A percentile compares a stretch with the other conserved stretches of the same genome.
Conservation (phyloP, 495 filamentous ascomycete genomes). For the Daldinia loculata region DNA sequence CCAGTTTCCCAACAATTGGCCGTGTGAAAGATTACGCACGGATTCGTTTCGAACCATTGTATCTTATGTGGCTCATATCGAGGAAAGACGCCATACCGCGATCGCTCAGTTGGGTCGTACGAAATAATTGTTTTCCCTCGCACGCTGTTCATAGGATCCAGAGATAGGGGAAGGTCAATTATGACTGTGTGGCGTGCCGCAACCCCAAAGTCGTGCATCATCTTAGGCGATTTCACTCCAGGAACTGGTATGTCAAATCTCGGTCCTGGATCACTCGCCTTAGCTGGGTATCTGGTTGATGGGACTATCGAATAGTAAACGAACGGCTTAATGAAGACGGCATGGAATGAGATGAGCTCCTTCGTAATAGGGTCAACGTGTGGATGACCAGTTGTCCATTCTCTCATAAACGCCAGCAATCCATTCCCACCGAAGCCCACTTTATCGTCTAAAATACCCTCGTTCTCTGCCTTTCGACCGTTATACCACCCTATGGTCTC, state of each 20-base stretch:
- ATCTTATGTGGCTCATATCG: constrained; percentile 62
- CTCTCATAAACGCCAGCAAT: constrained; percentile 63
- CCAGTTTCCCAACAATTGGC: constrained; percentile 69
- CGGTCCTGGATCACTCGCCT: constrained; percentile 23
- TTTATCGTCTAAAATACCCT: constrained; percentile 32
- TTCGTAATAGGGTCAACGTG: constrained; percentile 66
- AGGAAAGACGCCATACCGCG: constrained; percentile 71
- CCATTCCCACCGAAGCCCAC: constrained; percentile 61
- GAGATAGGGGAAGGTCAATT: constrained; percentile 69
- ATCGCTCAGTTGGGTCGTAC: constrained; percentile 61
- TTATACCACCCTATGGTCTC: constrained; percentile 74
- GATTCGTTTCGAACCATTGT: constrained; percentile 69
- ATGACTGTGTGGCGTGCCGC: constrained; percentile 67
- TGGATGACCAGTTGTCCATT: constrained; percentile 76
- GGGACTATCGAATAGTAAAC: constrained; percentile 71
- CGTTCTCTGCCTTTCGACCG: constrained; percentile 60
- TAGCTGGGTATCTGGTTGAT: constrained; percentile 7
- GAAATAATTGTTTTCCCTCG: constrained; percentile 61
- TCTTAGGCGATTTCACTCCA: constrained; percentile 66
- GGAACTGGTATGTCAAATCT: constrained; percentile 51
- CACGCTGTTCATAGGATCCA: constrained; percentile 66
- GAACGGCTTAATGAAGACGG: constrained; percentile 66
- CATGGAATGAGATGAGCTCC: constrained; percentile 71
- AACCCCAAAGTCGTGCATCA: constrained; percentile 79
- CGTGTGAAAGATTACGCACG: constrained; percentile 73